Evolutionary conservation across 176 grass and related monocot species (phyloP), one percentile per base, ranked within the genome.

Genomic region (Zea luxurians): DNA sequence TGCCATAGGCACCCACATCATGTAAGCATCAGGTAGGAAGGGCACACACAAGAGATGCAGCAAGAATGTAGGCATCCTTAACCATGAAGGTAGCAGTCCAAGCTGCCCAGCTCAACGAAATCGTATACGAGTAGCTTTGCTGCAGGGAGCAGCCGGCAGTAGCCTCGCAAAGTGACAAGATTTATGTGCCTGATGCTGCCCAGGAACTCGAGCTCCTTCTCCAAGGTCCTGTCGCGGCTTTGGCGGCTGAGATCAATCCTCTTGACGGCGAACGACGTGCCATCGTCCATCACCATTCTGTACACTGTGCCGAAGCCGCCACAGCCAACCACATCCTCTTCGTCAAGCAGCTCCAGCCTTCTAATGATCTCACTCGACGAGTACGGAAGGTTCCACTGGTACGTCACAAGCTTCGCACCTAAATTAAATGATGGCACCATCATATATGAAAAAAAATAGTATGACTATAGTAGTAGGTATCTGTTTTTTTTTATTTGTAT

Each of bases 101-200:
- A 69, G 75, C 96, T 95, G 35, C 96, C 96, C 45, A 99, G 86
- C 11, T 84, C 80, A 79, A 99, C 21, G 61, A 88, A 95, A 70
- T 99, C 96, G 16, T 95, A 99, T 61, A 99, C 91, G 21, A 99
- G 92, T 11, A 99, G 81, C 21, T 90, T 99, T 16, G 88, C 86
- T 1, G 75, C 78, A 15, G 78, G 60, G n/a, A 99, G 87, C 62
- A 99, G 87, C 62, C 78, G 60, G 40, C 92, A 95, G 49, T 92
- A 99, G 10, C 96, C 96, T 86, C 92, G 85, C 57, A 99, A 68
- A 66, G 93, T 93, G 52, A 95, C 96, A 81, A 99, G 89, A 66
- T 99, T 99, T 37, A 95, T 95, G 15, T 99, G 96, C 75, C 89
- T 92, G 46, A 95, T 99, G 74, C 96, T 99, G 3, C 96, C 96